Conservation (phyloP, 2,329 filamentous ascomycete species). For the Westerdykella ornata region DNA sequence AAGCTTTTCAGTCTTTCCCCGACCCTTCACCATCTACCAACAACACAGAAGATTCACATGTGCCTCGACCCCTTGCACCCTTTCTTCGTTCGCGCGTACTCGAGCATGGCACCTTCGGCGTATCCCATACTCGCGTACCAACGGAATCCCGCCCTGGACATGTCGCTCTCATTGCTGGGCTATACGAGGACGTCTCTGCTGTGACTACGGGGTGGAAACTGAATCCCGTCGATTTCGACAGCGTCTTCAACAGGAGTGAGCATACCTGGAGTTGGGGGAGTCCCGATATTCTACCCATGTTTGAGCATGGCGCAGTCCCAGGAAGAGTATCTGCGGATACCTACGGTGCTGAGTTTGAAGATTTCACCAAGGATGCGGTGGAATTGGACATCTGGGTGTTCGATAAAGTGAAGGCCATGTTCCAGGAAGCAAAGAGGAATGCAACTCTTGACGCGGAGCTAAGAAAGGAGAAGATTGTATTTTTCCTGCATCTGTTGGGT, state of each 20-base stretch:
- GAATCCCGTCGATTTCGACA: constrained; percentile 97
- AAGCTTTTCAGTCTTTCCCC: constrained; percentile 88
- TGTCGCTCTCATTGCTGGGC: constrained; percentile 89
- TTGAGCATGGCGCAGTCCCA: constrained; percentile 81
- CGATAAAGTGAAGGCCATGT: constrained; percentile 82
- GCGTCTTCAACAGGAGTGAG: constrained; percentile 90
- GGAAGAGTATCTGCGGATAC: constrained; percentile 81
- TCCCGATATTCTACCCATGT: constrained; percentile 96
- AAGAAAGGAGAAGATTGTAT: constrained; percentile 79
- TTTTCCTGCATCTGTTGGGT: constrained; percentile 90
- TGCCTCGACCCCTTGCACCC: constrained; percentile 75
- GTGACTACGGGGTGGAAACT: constrained; percentile 98
- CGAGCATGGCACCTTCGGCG: constrained; percentile 86
- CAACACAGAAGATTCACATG: constrained; percentile 55
- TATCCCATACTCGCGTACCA: constrained; percentile 92
- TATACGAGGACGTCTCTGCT: constrained; percentile 96
- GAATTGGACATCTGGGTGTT: constrained; percentile 92
- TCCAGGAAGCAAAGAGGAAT: constrained; percentile 72
- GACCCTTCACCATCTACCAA: constrained; percentile 66
- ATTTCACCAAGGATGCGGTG: constrained; percentile 77
- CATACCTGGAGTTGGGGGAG: constrained; percentile 99
- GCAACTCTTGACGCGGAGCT: constrained; percentile 65
- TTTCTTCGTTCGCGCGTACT: constrained; percentile 86
- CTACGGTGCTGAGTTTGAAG: constrained; percentile 79
- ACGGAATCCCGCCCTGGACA: constrained; percentile 95